phyloP scores from a whole-genome alignment of 441 rosid species.

The Bocquillonia castaneifolia region DNA sequence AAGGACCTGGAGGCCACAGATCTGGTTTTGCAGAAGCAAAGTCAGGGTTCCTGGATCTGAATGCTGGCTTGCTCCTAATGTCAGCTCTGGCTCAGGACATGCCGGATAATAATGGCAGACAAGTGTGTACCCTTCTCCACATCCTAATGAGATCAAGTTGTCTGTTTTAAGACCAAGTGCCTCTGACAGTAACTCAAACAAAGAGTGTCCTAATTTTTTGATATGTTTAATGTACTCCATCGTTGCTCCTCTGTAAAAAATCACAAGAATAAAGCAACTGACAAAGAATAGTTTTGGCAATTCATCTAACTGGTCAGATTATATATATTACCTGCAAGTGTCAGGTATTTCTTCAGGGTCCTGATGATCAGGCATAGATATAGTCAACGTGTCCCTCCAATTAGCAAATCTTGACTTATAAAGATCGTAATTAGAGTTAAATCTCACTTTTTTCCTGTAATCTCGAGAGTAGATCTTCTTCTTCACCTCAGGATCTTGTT shows the following conservation, averaged over 20 bases:
- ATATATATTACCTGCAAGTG: slow-evolving; percentile 15
- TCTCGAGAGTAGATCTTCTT: slow-evolving; percentile 20
- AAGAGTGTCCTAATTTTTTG: background rate
- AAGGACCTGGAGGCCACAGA: slow-evolving; percentile 26
- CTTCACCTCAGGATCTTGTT: slow-evolving; percentile 3
- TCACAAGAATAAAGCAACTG: background rate
- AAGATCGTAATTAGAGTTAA: slow-evolving; percentile 20
- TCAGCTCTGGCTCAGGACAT: slow-evolving; percentile 31
- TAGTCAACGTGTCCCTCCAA: slow-evolving; percentile 32
- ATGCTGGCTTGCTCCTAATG: slow-evolving; percentile 22
- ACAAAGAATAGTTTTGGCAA: background rate
- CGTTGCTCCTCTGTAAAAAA: background rate
- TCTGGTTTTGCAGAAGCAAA: slow-evolving; percentile 20
- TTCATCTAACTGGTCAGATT: background rate
- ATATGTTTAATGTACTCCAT: slow-evolving; percentile 10
- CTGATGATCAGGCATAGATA: slow-evolving; percentile 19
- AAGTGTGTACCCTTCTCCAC: slow-evolving; percentile 18
- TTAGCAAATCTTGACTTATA: slow-evolving; percentile 16
- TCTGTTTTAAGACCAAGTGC: slow-evolving; percentile 24
- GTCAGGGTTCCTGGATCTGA: slow-evolving; percentile 27
- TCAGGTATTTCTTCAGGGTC: slow-evolving; percentile 24
- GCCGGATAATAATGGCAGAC: slow-evolving; percentile 31
- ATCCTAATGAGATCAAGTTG: slow-evolving; percentile 16
- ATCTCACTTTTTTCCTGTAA: slow-evolving; percentile 18
- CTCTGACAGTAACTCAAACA: slow-evolving; percentile 25